Base-by-base conservation (phyloP, 2,329 filamentous ascomycete genomes). In the Cladosporium velox region DNA sequence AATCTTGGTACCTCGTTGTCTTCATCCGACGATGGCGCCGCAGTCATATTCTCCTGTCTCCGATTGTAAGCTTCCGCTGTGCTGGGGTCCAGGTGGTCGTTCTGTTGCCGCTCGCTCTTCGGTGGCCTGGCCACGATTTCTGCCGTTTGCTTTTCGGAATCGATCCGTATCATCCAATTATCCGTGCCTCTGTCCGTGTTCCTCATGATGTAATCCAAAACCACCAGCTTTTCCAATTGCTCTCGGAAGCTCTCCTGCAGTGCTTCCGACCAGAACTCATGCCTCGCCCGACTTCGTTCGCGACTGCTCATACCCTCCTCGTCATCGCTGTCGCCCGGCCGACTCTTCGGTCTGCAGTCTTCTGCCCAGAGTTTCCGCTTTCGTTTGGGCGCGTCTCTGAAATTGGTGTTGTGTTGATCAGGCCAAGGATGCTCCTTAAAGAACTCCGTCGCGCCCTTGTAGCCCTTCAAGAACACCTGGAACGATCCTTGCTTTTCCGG, bases 121-220 rank as follows among this genome's bases (percentile, higher is more conserved):
- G 83, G 96, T 12, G 93, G 92, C 67, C 97, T 93, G 0, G 92
- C 92, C 18, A 90, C 89, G 70, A 99, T 92, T 8, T 91, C 92
- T 14, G 95, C 94, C 73, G 90, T 87, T 74, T 95, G 88, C 2
- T 86, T 88, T 72, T 92, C 87, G 85, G 89, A 92, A 77, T 99
- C 93, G 35, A 99, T 91, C 78, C 92, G 95, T 76, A 99, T 93
- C 95, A 99, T 99, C 95, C 95, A 99, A 73, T 99, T 99, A 77
- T 99, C 95, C 65, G 97, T 83, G 1, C 95, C 95, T 79, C 95
- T 87, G 77, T 99, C 95, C 1, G 95, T 99, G 76, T 99, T 99
- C 66, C 95, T 88, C 95, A 99, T 99, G 69, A 99, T 96, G 77
- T 99, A 99, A 79, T 99, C 95, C 70, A 99, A 79, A 73, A 99